phyloP scores from a whole-genome alignment of 2,329 filamentous ascomycete genomes.

The Fusarium stilboides region DNA sequence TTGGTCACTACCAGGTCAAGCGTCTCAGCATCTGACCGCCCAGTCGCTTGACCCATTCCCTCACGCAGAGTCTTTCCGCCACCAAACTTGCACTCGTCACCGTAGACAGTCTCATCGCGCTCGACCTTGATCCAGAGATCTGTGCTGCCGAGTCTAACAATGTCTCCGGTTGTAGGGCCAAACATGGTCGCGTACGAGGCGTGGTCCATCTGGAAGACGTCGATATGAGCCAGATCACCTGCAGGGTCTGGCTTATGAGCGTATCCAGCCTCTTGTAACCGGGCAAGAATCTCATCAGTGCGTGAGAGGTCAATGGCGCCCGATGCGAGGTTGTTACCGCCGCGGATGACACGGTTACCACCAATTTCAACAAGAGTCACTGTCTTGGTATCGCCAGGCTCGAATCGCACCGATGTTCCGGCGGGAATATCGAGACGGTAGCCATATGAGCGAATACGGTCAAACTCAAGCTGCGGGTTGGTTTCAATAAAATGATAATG shows the following conservation, averaged over 20 bases:
- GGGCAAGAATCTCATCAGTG: conserved; percentile 75
- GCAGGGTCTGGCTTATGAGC: conserved; percentile 80
- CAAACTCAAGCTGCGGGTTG: conserved; percentile 92
- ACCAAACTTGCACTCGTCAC: conserved; percentile 95
- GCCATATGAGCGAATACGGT: conserved; percentile 85
- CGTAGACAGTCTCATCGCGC: conserved; percentile 85
- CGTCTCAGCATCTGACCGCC: conserved; percentile 77
- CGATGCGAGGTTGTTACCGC: conserved; percentile 85
- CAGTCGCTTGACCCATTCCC: conserved; percentile 94
- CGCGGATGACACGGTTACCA: conserved; percentile 83
- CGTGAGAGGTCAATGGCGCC: conserved; percentile 78
- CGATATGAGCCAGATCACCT: conserved; percentile 67
- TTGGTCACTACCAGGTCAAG: conserved; percentile 92
- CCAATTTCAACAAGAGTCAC: conserved; percentile 92
- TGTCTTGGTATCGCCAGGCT: conserved; percentile 92
- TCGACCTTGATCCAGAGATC: conserved; percentile 94
- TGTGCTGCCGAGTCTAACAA: conserved; percentile 85
- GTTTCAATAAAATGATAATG: conserved; percentile 97
- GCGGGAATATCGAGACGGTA: conserved; percentile 91
- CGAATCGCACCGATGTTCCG: conserved; percentile 92
- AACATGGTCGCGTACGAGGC: conserved; percentile 90
- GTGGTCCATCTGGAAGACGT: conserved; percentile 80
- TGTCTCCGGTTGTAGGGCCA: conserved; percentile 90
- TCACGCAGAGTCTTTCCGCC: conserved; percentile 94
- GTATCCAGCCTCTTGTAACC: conserved; percentile 81